Percentiles rank a stretch among this genome's conserved stretches.
These are phyloP conservation scores for Lipomyces starkeyi DNA, from an alignment of 805 yeast genomes.

Conservation along the genomic window DNA sequence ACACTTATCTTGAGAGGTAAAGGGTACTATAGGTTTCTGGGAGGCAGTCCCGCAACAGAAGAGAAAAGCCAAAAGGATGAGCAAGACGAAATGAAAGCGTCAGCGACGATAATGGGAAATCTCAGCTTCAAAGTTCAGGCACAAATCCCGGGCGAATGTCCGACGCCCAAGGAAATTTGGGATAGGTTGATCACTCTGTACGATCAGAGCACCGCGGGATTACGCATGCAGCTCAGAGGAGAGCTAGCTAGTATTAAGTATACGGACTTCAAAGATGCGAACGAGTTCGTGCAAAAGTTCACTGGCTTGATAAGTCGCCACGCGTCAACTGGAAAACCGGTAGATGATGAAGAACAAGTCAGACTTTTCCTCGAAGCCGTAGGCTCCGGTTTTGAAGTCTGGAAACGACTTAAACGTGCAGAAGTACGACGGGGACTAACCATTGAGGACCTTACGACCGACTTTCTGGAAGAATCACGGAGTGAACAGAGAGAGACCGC, in stretches of 20 bases:
- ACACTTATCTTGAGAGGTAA: too few relatives aligned
- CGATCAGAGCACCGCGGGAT: slow-evolving; percentile 1
- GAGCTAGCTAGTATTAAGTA: not conserved
- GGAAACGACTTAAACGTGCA: not conserved
- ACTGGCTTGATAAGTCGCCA: not conserved
- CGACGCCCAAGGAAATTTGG: slow-evolving; percentile 1
- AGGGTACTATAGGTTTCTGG: too few relatives aligned
- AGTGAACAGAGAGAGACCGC: too few relatives aligned
- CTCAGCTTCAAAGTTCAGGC: not conserved
- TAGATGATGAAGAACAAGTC: not conserved
- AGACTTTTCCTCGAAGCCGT: not conserved
- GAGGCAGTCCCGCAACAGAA: too few relatives aligned
- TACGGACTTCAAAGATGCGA: not conserved
- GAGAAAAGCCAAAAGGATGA: too few relatives aligned
- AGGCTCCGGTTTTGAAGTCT: not conserved
- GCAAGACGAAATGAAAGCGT: too few relatives aligned
- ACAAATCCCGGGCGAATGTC: too few relatives aligned
- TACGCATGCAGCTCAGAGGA: not conserved
- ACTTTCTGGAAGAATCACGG: too few relatives aligned
- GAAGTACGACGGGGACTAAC: not conserved
- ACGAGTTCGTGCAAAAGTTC: not conserved
- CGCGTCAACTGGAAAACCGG: not conserved
- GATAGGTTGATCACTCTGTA: not conserved
- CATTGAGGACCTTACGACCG: too few relatives aligned
- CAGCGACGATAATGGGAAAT: too few relatives aligned